Base-by-base conservation (phyloP, 768 basidiomycete species). In the Sporobolomyces pararoseus region DNA sequence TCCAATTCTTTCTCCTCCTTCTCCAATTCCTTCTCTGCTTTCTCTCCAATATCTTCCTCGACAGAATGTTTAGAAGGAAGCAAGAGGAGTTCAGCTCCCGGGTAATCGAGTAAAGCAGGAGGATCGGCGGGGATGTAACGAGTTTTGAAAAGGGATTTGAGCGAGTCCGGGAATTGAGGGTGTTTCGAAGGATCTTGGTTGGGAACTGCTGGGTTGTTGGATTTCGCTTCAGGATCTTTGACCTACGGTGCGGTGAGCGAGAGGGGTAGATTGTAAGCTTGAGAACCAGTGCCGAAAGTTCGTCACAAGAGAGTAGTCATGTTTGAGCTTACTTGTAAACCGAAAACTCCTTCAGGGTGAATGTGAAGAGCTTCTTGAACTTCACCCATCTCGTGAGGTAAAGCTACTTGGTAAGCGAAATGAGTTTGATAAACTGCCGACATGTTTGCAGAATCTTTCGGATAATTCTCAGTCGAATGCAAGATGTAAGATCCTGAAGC, bases 401-500 rank as follows among this genome's bases (percentile, higher is more conserved):
- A 42, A 0, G 72, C 62, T 16, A 76, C 47, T 13, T 63, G 46
- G 66, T 76, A 76, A 12, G 70, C 75, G 29, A 76, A 80, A 75
- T 86, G 86, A 0, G 85, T 87, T 39, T 87, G 80, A 76, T 85
- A 85, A 7, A 72, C 73, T 10, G 65, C 65, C 13, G 49, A 35
- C 29, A 19, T 35, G 62, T 70, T 68, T 42, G 37, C 25, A 0
- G 77, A 73, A 46, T 49, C 44, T 23, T 69, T 47, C 16, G 75
- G 72, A 4, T 34, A 37, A 50, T 67, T 50, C 34, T 74, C 80
- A 31, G 81, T 80, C 73, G 85, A 85, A 49, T 85, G 84, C 37
- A 87, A 83, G 19, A 83, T 84, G 75, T 88, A 87, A 25, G 81
- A 85, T 1, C 87, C 86, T 4, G 85, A 80, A 0, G 83, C 86